Conservation (phyloP, 1,284 basidiomycete species). For the Boletus semigastroideus region DNA sequence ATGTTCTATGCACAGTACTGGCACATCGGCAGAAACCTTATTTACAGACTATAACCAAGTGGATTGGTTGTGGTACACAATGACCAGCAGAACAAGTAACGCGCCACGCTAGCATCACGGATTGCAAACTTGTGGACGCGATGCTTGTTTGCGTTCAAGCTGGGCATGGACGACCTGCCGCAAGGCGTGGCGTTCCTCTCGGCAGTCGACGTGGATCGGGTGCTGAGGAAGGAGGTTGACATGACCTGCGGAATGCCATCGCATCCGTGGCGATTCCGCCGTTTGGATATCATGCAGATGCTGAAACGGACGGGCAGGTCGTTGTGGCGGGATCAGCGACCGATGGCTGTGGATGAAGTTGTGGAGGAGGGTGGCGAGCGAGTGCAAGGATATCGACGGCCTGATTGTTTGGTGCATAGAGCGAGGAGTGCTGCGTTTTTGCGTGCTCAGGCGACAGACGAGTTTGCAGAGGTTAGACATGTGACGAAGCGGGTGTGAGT, state of each 20-base stretch:
- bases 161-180: slow-evolving; percentile 95
- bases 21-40: too few species aligned
- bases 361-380: slow-evolving; percentile 31
- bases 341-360: too few species aligned
- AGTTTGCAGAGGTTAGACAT: slow-evolving; percentile 65
- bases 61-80: too few species aligned
- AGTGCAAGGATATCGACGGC: slow-evolving; percentile 43
- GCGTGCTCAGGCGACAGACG: slow-evolving; percentile 68
- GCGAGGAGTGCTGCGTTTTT: slow-evolving; percentile 62
- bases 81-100: slow-evolving; percentile 87
- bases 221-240: slow-evolving; percentile 95
- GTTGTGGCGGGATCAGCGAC: slow-evolving; percentile 53
- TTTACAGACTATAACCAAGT: too few species aligned
- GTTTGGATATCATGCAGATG: slow-evolving; percentile 70
- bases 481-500: slow-evolving; percentile 53
- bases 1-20: too few species aligned
- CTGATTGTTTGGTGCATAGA: slow-evolving; percentile 64
- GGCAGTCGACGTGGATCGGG: slow-evolving; percentile 93
- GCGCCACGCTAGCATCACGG: slow-evolving; percentile 91
- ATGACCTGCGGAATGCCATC: slow-evolving; percentile 96
- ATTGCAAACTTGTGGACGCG: slow-evolving; percentile 97
- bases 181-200: slow-evolving; percentile 97
- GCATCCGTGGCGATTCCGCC: slow-evolving; percentile 79
- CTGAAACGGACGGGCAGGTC: slow-evolving; percentile 71
- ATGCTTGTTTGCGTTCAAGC: slow-evolving; percentile 86